Percentiles rank a stretch among this genome's conserved stretches.
Conservation (phyloP, 78 protist genomes). For the slime mould (Dictyostelium discoideum) region DNA sequence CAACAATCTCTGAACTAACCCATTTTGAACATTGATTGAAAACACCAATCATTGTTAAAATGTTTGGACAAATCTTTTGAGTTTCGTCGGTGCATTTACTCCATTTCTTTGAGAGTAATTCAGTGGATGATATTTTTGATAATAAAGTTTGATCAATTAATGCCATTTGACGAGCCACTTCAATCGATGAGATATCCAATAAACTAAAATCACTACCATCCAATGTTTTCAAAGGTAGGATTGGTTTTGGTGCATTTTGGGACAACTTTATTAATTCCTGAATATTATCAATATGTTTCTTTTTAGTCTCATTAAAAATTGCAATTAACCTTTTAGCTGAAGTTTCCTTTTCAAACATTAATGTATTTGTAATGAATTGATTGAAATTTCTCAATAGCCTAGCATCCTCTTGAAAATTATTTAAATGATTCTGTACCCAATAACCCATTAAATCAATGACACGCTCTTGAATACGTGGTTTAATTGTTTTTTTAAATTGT, state of each 20-base stretch:
- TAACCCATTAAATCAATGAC: constrained; percentile 59
- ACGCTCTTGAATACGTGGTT: constrained; percentile 69
- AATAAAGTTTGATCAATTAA: constrained; percentile 80
- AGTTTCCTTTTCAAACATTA: constrained; percentile 66
- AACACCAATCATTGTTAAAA: constrained; percentile 86
- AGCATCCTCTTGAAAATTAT: constrained; percentile 53
- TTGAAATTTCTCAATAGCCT: constrained; percentile 41
- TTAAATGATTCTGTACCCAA: constrained; percentile 60
- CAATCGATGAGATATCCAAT: constrained; percentile 73
- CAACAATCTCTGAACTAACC: constrained; percentile 62
- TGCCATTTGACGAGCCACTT: constrained; percentile 89
- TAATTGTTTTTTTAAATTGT: constrained; percentile 25
- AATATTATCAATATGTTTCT: constrained; percentile 43
- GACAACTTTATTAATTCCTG: constrained; percentile 49
- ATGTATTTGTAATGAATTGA: constrained; percentile 41
- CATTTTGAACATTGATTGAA: constrained; percentile 79
- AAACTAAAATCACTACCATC: constrained; percentile 14
- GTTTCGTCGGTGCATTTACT: constrained; percentile 46
- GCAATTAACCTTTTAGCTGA: constrained; percentile 52
- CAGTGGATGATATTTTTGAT: constrained; percentile 78
- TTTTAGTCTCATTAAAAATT: constrained; percentile 66
- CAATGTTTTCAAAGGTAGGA: constrained; percentile 8
- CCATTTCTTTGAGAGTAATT: constrained; percentile 86
- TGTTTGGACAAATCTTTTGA: constrained; percentile 83
- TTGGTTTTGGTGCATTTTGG: constrained; percentile 70